Evolutionary conservation across 75 land plant genomes (phyloP), one percentile per base, ranked within the genome.

Genomic region (Pinus albicaulis): DNA sequence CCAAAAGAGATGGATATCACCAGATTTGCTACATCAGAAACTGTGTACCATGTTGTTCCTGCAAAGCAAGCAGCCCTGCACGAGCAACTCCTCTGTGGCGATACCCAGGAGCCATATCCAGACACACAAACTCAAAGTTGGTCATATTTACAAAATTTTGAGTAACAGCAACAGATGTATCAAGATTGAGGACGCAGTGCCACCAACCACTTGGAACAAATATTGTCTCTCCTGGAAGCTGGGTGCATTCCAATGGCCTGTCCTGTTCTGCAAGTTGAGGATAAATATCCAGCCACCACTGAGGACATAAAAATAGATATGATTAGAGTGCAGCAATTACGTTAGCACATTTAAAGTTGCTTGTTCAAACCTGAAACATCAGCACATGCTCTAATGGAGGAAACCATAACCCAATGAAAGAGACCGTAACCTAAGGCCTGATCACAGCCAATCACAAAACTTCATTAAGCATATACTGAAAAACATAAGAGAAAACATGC

Each of bases 141-240:
- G 83, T 79, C 12, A 79, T 71, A 79, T 98, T 95, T 14, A 98
- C 99, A 85, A 89, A 98, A 74, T 98, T 98, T 72, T 98, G 99
- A 22, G 99, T 98, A 3, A 98, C 98, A 74, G 99, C 99, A 25
- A 98, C 59, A 55, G 96, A 87, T 31, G 86, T 86, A 56, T 98
- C 99, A 71, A 98, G 74, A 86, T 98, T 98, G 15, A 98, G 84
- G 25, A 98, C 94, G 85, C 99, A 98, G 75, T 98, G 99, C 99
- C 99, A 98, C 99, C 99, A 98, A 36, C 99, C 99, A 83, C 98
- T 98, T 26, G 99, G 99, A 77, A 98, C 95, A 87, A 75, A 92
- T 56, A 98, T 95, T 12, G 99, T 98, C 83, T 98, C 99, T 5
- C 99, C 99, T 36, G 99, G 92, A 28, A 83, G 81, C 79, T 98